Evolutionary conservation across 129 eudicot genomes (phyloP), one percentile per base, ranked within the genome.

Genomic region (Silybum marianum): DNA sequence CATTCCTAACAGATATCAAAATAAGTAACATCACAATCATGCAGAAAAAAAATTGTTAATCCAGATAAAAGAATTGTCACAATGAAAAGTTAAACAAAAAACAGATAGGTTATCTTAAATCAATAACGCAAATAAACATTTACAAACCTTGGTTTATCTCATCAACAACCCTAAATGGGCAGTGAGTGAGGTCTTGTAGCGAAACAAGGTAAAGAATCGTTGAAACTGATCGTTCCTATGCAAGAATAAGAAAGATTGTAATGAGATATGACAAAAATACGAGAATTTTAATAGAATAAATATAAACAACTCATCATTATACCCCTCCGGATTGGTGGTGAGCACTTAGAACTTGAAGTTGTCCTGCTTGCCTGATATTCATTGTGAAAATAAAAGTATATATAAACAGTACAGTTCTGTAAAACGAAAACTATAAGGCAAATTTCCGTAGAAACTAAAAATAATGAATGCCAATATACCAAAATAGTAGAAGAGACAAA

Each of bases 251-350:
- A 74, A 82, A 73, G 34, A 80, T 16, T 65, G 75, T 80, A 71
- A 73, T 77, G 40, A 78, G 42, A 82, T 48, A 80, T 76, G 10
- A 71, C 68, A 42, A 74, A 76, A 7, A 71, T 42, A 54, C 70
- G 32, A 66, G 3, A 3, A 7, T 42, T 63, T 21, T 5, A 68
- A 68, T 80, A 60, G 6, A 65, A 46, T 18, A 62, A 23, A 4
- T 23, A 21, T 30, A 74, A 6, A 2, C 19, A 71, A 63, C 13
- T 40, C 18, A 74, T 42, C 63, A 67, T 69, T 71, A 46, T 95
- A 95, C 98, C 97, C 99, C 99, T 88, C 99, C 99, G 42, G 99
- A 96, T 82, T 96, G 99, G 81, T 93, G 99, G 77, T 96, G 95
- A 77, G 98, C 98, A 84, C 99, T 93, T 66, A 96, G 86, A 72